Conservation (phyloP, 352 stramenopile genomes). For the Globisporangium orthogonon region DNA sequence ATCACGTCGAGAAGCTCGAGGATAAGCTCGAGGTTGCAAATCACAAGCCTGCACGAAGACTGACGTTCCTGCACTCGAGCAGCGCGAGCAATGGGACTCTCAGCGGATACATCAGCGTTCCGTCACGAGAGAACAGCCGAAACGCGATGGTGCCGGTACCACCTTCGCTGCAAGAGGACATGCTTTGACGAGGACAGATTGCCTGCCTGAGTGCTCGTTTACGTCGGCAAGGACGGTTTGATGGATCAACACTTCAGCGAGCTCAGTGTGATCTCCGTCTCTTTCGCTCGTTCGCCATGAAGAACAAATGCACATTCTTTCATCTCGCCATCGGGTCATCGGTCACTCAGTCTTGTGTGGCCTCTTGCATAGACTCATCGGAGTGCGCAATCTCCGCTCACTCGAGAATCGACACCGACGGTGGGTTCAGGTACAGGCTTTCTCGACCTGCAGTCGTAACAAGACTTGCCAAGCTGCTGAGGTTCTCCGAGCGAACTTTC, state of each 20-base stretch:
- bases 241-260: background rate
- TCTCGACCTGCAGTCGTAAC: background rate
- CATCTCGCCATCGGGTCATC: background rate
- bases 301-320: conserved; percentile 3
- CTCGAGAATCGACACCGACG: background rate
- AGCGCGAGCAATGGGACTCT: background rate
- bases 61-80: conserved; percentile 15
- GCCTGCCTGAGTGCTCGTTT: background rate
- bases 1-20: conserved; percentile 49
- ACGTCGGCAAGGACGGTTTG: background rate
- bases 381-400: background rate
- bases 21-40: conserved; percentile 40
- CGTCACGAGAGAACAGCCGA: conserved; percentile 18
- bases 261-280: background rate
- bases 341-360: background rate
- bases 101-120: background rate
- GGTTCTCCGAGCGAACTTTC: background rate
- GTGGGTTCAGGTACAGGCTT: background rate
- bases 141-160: conserved; percentile 3
- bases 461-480: too few relatives aligned
- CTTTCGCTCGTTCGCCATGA: background rate
- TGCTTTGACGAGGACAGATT: conserved; percentile 6
- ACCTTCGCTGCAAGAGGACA: conserved; percentile 9
- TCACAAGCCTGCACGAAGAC: conserved; percentile 25
- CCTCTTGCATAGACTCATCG: background rate